Evolutionary conservation across 768 basidiomycete genomes (phyloP).

Genomic region (Leccinum incarnatum): DNA sequence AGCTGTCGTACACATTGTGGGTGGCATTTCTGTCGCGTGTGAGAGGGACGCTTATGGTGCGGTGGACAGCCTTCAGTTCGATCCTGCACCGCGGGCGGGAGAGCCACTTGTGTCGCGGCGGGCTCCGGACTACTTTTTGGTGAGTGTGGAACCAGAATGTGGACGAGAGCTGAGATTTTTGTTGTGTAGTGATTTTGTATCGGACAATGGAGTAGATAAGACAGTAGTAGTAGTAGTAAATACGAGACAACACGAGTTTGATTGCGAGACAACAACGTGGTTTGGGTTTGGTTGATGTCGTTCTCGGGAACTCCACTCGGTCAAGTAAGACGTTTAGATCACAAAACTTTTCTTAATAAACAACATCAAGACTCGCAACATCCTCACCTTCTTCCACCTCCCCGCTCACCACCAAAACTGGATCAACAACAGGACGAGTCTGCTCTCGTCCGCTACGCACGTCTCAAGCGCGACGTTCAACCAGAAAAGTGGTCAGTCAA

Average conservation of each 20-base stretch:
- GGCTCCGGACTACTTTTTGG: constrained; percentile 93
- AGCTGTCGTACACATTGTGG: constrained; percentile 90
- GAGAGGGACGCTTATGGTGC: constrained; percentile 3
- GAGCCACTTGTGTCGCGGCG: constrained; percentile 96
- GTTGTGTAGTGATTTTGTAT: constrained; percentile 20
- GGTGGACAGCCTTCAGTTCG: constrained; percentile 90
- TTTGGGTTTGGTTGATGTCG: constrained; percentile 57
- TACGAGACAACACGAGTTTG: constrained; percentile 22
- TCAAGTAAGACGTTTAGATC: constrained; percentile 86
- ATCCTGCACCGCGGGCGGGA: constrained; percentile 97
- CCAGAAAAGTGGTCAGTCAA: constrained; percentile 73
- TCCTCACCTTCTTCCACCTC: constrained; percentile 38
- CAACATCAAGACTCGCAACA: constrained; percentile 29
- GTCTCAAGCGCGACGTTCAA: constrained; percentile 46
- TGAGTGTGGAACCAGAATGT: constrained; percentile 48
- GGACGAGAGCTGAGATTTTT: not conserved
- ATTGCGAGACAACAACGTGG: constrained; percentile 22
- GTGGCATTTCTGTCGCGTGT: constrained; percentile 31
- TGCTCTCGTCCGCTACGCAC: constrained; percentile 47
- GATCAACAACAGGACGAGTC: constrained; percentile 45
- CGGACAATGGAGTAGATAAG: constrained; percentile 1
- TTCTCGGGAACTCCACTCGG: constrained; percentile 81
- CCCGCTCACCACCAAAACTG: constrained; percentile 31
- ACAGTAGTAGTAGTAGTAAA: constrained; percentile 22
- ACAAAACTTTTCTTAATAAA: constrained; percentile 72